Percentiles rank a stretch among this genome's conserved stretches.
phyloP scores from a whole-genome alignment of 192 early-diverging fungal species.

The Tieghemiomyces parasiticus region DNA sequence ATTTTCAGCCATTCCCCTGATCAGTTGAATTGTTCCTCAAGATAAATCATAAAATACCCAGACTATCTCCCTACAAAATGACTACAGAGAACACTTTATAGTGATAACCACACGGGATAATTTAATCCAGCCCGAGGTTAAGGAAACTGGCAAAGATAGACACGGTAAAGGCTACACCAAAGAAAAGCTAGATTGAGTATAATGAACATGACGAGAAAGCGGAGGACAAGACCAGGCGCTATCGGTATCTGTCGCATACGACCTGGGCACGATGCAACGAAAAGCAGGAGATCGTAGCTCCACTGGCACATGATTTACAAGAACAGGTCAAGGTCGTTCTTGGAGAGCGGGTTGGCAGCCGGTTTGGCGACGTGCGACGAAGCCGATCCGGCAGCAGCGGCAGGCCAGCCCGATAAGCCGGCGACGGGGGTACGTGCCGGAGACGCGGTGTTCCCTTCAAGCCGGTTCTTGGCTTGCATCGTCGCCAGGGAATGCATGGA shows the following conservation, averaged over 20 bases:
- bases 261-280: background rate
- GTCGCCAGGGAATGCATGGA: conserved; percentile 3
- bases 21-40: too few species aligned
- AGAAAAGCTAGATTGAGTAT: background rate
- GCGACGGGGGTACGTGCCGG: background rate
- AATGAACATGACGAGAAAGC: background rate
- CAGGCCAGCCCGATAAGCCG: background rate
- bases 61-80: too few species aligned
- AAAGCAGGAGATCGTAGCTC: background rate
- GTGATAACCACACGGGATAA: too few species aligned
- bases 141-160: too few species aligned
- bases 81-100: too few species aligned
- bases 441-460: background rate
- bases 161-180: background rate
- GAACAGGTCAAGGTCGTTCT: conserved; percentile 8
- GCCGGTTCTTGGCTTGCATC: conserved; percentile 3
- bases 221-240: background rate
- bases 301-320: background rate
- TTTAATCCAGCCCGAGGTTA: too few species aligned
- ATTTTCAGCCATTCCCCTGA: too few species aligned
- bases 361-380: background rate
- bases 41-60: too few species aligned
- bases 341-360: background rate
- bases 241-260: background rate
- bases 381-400: background rate